Conservation (phyloP, 768 basidiomycete genomes). For the Kwoniella mangroviensis region DNA sequence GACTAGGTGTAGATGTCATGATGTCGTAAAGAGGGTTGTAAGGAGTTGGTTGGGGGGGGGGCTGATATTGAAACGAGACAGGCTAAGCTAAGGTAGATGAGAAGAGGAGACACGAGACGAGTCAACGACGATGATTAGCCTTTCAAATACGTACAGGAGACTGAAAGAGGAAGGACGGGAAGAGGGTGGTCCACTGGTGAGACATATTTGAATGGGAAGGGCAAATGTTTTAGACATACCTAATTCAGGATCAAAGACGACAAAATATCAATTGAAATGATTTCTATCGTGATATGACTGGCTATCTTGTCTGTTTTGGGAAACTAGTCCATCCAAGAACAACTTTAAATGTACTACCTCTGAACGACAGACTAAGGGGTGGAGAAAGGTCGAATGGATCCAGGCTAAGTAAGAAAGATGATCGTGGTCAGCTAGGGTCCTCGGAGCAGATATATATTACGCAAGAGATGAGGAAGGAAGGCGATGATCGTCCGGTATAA, state of each 20-base stretch:
- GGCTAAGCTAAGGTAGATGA: constrained; percentile 6
- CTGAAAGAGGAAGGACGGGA: not conserved
- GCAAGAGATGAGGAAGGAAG: not conserved
- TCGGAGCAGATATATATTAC: not conserved
- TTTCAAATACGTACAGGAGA: not conserved
- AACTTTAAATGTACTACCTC: constrained; percentile 7
- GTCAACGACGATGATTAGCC: not conserved
- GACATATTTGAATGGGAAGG: constrained; percentile 5
- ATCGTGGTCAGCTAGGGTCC: not conserved
- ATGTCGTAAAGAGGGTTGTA: constrained; percentile 4
- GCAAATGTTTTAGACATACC: constrained; percentile 10
- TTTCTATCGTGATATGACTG: not conserved
- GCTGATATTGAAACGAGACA: constrained; percentile 8
- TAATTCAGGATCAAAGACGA: not conserved
- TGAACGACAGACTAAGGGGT: not conserved
- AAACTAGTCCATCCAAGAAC: constrained; percentile 10
- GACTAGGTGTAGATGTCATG: constrained; percentile 14
- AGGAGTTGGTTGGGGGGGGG: not conserved
- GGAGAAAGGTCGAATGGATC: not conserved
- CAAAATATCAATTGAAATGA: constrained; percentile 3
- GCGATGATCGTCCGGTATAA: not conserved
- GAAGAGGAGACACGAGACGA: not conserved
- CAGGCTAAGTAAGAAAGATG: not conserved
- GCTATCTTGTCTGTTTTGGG: not conserved
- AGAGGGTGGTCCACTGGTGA: not conserved